Evolutionary conservation across 208 protist species (phyloP), one percentile per base, ranked within the genome.

Genomic region (Strigomonas galati): DNA sequence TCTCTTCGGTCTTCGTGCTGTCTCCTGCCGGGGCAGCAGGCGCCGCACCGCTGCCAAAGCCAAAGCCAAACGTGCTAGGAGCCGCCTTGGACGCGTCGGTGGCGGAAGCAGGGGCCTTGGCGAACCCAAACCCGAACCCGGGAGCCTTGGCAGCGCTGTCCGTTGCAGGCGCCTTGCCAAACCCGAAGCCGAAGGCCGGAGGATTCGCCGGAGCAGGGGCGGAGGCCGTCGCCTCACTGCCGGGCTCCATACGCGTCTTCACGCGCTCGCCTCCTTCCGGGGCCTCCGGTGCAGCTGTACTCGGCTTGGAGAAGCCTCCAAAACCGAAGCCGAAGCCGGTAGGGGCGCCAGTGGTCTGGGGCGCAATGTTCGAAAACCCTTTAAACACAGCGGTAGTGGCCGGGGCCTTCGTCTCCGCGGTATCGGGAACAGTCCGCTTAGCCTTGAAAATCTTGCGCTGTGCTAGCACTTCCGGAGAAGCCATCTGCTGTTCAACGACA

Each of bases 401-500:
- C 12, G 52, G 52, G 40, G 40, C 40, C 12, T 1, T 19, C 9
- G 40, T 15, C 15, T 19, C 40, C 14, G 6, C 40, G 10, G 5
- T 3, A 1, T 19, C 14, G 3, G 40, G 40, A 19, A 19, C 10
- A 2, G 28, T 14, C 17, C 55, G 55, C 32, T 40, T 37, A 27
- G 32, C 55, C 28, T 61, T 61, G 10, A 61, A 14, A 5, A 61
- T 61, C 10, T 23, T 7, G 10, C 55, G 55, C 55, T 61, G 26
- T 28, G 55, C 55, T 24, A 61, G 27, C 9, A 46, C 55, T 23
- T 61, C 55, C 17, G 27, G 9, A 37, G 30, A 26, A 12, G 55
- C 55, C 55, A 24, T 7, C 28, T 61, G n/a, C 55, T n/a, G 17
- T 6, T 43, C 55, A 1, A 9, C 55, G 6, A 44, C 14, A 24